Evolutionary conservation across 306 rosid species (phyloP), one percentile per base, ranked within the genome.

Genomic region (Fragaria vesca): DNA sequence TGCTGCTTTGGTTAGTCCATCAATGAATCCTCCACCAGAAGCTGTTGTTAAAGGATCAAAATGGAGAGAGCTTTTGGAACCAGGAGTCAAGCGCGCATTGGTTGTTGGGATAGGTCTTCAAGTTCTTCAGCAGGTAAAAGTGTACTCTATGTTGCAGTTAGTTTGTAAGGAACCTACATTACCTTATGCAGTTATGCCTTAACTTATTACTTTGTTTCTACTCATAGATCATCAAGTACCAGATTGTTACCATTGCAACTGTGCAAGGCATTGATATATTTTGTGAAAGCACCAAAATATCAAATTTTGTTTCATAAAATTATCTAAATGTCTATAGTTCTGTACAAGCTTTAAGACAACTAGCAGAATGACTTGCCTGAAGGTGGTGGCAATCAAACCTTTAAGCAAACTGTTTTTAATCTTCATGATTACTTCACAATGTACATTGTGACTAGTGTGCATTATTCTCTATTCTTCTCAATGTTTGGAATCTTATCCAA

Each of bases 91-190:
- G 52, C 78, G 72, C 3, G 83, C 86, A 4, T 65, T 83, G 74
- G 20, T 79, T 24, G 86, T 83, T 9, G 86, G 86, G 12, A 46
- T 83, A 11, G 86, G 86, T 47, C 78, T 83, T 54, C 86, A 83
- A 72, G 52, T 79, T 78, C 81, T 83, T 42, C 76, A 83, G 73
- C 86, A 83, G 81, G 83, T 83, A 71, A 79, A 34, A 36, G 5
- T 32, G 8, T 1, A 70, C 13, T 16, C 17, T 47, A 46, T 16
- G 3, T 15, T 70, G 74, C 60, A 70, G 13, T 43, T n/a, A 2
- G 6, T 69, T 45, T 62, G 11, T 62, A 26, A 6, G 42, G 36
- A 24, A 21, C 36, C 34, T 60, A 60, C 36, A 60, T 60, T 12
- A 4, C 12, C 12, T 51, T 55, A 55, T n/a, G 34, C 34, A 32